Base-by-base conservation (phyloP, 768 basidiomycete genomes). In the Rossbeevera mucosa region DNA sequence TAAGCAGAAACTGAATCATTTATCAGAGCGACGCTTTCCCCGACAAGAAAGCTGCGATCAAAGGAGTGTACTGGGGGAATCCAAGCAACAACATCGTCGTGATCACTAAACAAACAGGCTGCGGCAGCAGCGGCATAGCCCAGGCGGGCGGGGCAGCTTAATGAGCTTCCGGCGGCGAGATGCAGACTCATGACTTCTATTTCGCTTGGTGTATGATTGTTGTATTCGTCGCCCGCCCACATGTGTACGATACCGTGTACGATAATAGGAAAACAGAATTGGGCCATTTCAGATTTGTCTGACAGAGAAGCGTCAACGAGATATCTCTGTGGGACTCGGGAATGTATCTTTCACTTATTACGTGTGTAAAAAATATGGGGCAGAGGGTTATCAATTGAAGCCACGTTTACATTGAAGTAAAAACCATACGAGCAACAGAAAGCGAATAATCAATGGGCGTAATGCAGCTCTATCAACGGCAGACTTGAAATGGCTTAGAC, bases 11-110 rank as follows among this genome's bases (percentile, higher is more conserved):
- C 43, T 59, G 47, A 36, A 64, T 47, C 28, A 9, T 2, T 16
- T 1, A 13, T 21, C n/a, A 64, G 64, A 16, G 3, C 3, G 25
- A 29, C 18, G 7, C 29, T 25, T 16, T 30, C 6, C 43, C 52
- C 25, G 5, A 5, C 31, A 48, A 22, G 13, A 38, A 5, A 1
- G 25, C 26, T 7, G 41, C 47, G 5, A 47, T 53, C 47, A 67
- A 59, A n/a, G 52, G 54, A 14, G 56, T 54, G 12, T 62, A 55
- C 14, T 48, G 54, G 44, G 64, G 56, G 0, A 58, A 48, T 14
- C 1, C 1, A 0, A 22, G 47, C 0, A 16, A 7, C 1, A 29
- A 0, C 0, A 1, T 24, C 21, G 48, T 20, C 22, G 9, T 25
- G 0, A 0, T 21, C 2, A 45, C 31, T 9, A 53, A 46, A 9